These are phyloP conservation scores for Dothistroma septosporum DNA, from an alignment of 2,329 filamentous ascomycete species.

Conservation along the genomic window DNA sequence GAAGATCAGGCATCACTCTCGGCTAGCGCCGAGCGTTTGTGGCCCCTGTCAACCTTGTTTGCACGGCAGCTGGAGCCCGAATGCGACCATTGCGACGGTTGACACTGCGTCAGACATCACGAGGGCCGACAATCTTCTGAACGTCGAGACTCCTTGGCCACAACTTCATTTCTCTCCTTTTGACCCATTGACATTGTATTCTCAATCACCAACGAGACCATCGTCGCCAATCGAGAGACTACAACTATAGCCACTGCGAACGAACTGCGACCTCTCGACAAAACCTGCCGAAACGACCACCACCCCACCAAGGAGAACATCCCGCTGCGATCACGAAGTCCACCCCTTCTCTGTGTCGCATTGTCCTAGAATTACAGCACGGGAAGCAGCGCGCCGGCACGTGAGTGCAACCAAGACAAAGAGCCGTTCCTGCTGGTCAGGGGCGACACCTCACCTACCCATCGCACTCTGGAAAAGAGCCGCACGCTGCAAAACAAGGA, in stretches of 20 bases:
- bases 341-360: neutral
- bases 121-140: neutral
- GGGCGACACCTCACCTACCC: neutral
- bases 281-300: neutral
- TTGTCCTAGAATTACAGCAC: neutral
- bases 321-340: neutral
- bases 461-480: neutral
- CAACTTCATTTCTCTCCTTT: neutral
- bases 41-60: neutral
- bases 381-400: too few species aligned
- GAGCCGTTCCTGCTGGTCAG: slow-evolving; percentile 5
- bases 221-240: neutral
- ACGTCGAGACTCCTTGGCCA: neutral
- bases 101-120: neutral
- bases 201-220: neutral
- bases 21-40: neutral
- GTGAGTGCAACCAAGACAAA: neutral
- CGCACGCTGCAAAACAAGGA: neutral
- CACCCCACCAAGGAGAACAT: neutral
- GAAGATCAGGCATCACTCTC: neutral
- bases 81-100: slow-evolving; percentile 1
- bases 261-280: neutral
- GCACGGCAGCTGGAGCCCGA: neutral
- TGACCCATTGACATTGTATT: neutral
- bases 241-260: neutral